A percentile compares a stretch with the other conserved stretches of the same genome.
Conservation (phyloP, 2,329 filamentous ascomycete genomes). For the Penicillium paneum region DNA sequence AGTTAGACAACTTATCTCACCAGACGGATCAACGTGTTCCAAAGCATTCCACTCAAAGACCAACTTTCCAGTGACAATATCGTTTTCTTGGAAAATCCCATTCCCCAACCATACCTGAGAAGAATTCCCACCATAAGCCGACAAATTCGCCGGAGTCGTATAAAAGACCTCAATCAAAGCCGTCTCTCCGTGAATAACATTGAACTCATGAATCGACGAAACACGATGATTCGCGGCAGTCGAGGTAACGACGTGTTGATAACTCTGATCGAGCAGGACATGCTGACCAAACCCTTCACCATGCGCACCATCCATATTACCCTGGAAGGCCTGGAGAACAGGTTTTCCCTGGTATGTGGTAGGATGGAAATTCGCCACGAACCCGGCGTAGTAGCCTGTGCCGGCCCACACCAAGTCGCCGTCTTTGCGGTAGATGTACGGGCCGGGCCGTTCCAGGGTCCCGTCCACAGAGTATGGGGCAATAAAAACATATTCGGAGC, state of each 20-base stretch:
- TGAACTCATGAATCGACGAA: conserved; percentile 52
- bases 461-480: conserved; percentile 24
- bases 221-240: conserved; percentile 44
- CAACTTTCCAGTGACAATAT: conserved; percentile 3
- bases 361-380: conserved; percentile 50
- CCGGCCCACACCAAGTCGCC: conserved; percentile 56
- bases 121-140: conserved; percentile 42
- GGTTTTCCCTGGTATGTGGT: conserved; percentile 47
- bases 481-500: conserved; percentile 32
- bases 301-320: conserved; percentile 47
- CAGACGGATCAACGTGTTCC: conserved; percentile 3
- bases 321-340: conserved; percentile 53
- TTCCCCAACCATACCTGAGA: conserved; percentile 54
- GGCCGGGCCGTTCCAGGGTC: conserved; percentile 47
- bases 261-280: conserved; percentile 51
- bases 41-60: conserved; percentile 7
- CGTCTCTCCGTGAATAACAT: conserved; percentile 49
- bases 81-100: conserved; percentile 45
- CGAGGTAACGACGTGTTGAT: conserved; percentile 51
- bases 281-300: conserved; percentile 52
- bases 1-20: neutral
- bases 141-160: conserved; percentile 44
- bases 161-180: conserved; percentile 52
- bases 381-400: conserved; percentile 49
- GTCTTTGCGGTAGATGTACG: conserved; percentile 53